Base-by-base conservation (phyloP, 441 rosid species). In the Melastoma candidum region DNA sequence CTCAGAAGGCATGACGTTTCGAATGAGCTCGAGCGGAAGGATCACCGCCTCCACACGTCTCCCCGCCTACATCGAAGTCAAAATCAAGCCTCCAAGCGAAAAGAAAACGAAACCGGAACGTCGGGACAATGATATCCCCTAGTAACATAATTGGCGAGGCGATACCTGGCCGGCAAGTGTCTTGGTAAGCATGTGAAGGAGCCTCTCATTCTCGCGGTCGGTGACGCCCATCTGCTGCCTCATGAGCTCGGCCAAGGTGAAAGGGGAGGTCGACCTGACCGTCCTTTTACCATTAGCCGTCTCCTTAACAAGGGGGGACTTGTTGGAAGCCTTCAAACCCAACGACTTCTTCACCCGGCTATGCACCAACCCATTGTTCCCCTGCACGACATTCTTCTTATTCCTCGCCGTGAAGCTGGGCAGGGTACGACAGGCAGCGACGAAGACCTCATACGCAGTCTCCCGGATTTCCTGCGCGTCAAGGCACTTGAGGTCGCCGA, bases 231-330 rank as follows among this genome's bases (percentile, higher is more conserved):
- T 92, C 51, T 92, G 98, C 51, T 79, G 77, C 63, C 92, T 83
- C 98, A 92, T 92, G 46, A 92, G 82, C 82, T 92, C 98, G 0
- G 95, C 96, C 11, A 90, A 87, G 1, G 95, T 92, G 56, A 92
- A 49, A 1, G 95, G 95, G 26, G 95, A 63, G 51, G 83, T 69
- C 1, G 96, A 79, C 52, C 87, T 79, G 24, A 45, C 27, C 11
- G 68, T 48, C 1, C 2, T 22, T 7, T 48, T 48, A 49, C 45
- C 49, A 1, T 48, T 29, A 11, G 66, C 44, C 11, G 71, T 66
- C 88, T 80, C 85, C 66, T 89, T 74, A 67, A 85, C 74, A 0
- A 90, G 80, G 0, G 90, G 90, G 7, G 89, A 79, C 41, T 78
- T 65, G 67, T 68, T 82, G 44, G 82, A 61, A 85, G 82, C 79